A percentile compares a stretch with the other conserved stretches of the same genome.
These are phyloP conservation scores for Fusarium sp. DNA, from an alignment of 2,329 filamentous ascomycete species.

Conservation along the genomic window DNA sequence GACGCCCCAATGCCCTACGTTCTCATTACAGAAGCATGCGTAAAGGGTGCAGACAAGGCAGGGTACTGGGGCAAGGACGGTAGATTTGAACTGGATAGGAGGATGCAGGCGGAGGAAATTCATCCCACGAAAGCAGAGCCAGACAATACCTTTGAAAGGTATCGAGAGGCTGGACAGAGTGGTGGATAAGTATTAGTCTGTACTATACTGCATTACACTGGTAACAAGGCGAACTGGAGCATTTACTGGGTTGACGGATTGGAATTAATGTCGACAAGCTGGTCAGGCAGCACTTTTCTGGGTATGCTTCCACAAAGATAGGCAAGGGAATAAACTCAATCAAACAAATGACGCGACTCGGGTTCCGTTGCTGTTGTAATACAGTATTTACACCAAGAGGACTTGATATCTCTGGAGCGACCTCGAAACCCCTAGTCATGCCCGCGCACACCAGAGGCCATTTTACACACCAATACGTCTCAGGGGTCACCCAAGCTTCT, in stretches of 20 bases:
- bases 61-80: slow-evolving; percentile 77
- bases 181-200: slow-evolving; percentile 52
- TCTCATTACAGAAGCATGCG: slow-evolving; percentile 76
- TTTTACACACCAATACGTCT: slow-evolving; percentile 51
- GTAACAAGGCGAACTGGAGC: slow-evolving; percentile 24
- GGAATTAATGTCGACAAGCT: slow-evolving; percentile 24
- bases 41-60: slow-evolving; percentile 69
- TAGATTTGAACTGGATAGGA: slow-evolving; percentile 74
- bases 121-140: slow-evolving; percentile 33
- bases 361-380: slow-evolving; percentile 55
- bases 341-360: slow-evolving; percentile 50
- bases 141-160: slow-evolving; percentile 53
- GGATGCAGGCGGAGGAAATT: slow-evolving; percentile 71
- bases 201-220: not conserved
- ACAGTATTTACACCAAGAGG: slow-evolving; percentile 57
- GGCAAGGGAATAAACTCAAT: slow-evolving; percentile 44
- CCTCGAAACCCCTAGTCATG: slow-evolving; percentile 47
- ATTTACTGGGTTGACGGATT: slow-evolving; percentile 24
- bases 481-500: slow-evolving; percentile 49
- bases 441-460: slow-evolving; percentile 44
- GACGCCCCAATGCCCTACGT: slow-evolving; percentile 82
- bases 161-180: slow-evolving; percentile 60
- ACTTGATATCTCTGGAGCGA: slow-evolving; percentile 47
- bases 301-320: slow-evolving; percentile 23
- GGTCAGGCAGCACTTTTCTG: slow-evolving; percentile 16